Evolutionary conservation across 306 rosid genomes (phyloP).

Genomic region (Elaeagnus macrophylla): DNA sequence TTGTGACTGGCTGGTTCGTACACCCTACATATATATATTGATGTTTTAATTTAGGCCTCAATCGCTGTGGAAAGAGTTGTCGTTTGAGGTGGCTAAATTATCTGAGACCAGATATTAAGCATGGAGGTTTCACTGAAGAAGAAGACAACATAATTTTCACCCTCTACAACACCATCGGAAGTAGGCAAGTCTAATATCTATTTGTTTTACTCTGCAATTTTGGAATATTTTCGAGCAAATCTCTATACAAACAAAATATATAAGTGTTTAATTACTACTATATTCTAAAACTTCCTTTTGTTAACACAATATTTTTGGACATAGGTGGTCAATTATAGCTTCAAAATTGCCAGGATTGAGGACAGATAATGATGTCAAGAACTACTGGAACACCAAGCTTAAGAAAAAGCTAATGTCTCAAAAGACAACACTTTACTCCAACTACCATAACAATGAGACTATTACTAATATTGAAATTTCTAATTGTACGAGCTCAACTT

Average conservation of each 20-base stretch:
- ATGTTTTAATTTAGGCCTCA: too few relatives aligned
- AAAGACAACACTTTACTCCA: not conserved
- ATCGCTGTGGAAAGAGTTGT: conserved; percentile 49
- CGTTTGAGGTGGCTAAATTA: conserved; percentile 49
- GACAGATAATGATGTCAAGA: conserved; percentile 44
- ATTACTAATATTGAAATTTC: not conserved
- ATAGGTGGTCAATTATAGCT: conserved; percentile 46
- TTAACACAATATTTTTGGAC: not conserved
- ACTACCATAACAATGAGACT: not conserved
- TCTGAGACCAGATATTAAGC: conserved; percentile 41
- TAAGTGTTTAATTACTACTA: not conserved
- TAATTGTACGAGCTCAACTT: conserved; percentile 12
- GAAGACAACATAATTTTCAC: conserved; percentile 32
- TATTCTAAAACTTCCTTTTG: not conserved
- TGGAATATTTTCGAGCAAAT: too few relatives aligned
- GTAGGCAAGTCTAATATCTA: conserved; percentile 35
- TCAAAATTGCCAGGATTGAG: conserved; percentile 44
- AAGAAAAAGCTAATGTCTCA: conserved; percentile 27
- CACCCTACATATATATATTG: too few relatives aligned
- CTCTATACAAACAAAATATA: too few relatives aligned
- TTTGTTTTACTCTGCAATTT: not conserved
- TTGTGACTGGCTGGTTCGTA: too few relatives aligned
- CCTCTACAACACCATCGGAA: conserved; percentile 26
- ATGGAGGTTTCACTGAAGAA: conserved; percentile 33
- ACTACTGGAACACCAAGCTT: conserved; percentile 41